Evolutionary conservation across 2,329 filamentous ascomycete species (phyloP), one percentile per base, ranked within the genome.

Genomic region (Cladophialophora yegresii): DNA sequence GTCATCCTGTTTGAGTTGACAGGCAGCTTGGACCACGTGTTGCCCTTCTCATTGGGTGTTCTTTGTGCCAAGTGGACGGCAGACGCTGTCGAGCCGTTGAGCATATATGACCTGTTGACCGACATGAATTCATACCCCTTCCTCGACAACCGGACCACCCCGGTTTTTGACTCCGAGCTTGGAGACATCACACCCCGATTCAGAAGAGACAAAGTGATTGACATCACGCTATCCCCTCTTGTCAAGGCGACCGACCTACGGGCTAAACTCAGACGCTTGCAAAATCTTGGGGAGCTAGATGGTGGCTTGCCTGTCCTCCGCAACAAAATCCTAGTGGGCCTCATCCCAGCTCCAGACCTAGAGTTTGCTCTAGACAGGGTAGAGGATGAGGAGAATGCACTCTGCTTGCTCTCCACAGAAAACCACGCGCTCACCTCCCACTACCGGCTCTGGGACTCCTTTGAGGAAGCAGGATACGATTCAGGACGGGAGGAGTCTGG

Each of bases 121-220:
- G 92, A 95, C 74, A 93, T 99, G 89, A 98, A 99, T 77, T 90
- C 91, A 2, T 99, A 98, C 70, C 95, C 95, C 0, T 97, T 96
- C 79, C 84, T 99, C n/a, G 92, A 96, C 77, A 96, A 96, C 78
- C 98, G 97, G 76, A 86, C 93, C 67, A 92, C 96, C 70, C 93
- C 93, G 0, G 83, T 96, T 20, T 96, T 97, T 75, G 96, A 93
- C 0, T 89, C 90, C 0, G 90, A 96, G 61, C 83, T 99, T 0
- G 90, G 88, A 13, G 93, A 96, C 67, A 95, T 99, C 62, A 89
- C 93, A 0, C 87, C 90, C 1, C 87, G 88, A 4, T 81, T 90
- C 3, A 88, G 91, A 13, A 85, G 84, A 57, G 87, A 92, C 73
- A 85, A 92, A 59, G 81, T 93, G 61, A 97, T 99, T 69, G 93